Evolutionary conservation across 495 filamentous ascomycete species (phyloP).

Genomic region (Neurospora sublineolata): DNA sequence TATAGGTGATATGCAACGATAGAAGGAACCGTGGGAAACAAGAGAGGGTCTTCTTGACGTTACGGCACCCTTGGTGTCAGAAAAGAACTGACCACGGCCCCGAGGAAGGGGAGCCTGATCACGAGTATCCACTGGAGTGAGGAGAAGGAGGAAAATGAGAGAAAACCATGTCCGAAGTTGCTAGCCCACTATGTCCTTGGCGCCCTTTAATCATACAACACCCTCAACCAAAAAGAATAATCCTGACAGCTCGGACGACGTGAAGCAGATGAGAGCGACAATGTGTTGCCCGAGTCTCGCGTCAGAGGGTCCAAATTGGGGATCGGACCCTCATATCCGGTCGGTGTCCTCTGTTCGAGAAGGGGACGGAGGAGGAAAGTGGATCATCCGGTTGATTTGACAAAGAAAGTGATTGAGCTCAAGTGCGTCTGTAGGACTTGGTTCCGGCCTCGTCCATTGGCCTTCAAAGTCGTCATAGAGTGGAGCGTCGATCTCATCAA

Average conservation of each 20-base stretch:
- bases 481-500: background rate
- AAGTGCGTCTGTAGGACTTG: background rate
- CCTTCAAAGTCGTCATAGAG: background rate
- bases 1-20: background rate
- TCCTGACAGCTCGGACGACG: background rate
- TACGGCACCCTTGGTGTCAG: background rate
- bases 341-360: background rate
- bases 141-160: background rate
- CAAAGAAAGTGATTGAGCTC: background rate
- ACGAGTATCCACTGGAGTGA: background rate
- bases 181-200: background rate
- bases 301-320: background rate
- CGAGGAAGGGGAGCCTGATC: background rate
- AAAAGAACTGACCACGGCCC: background rate
- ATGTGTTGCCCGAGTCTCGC: background rate
- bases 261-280: background rate
- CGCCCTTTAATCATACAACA: background rate
- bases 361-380: background rate
- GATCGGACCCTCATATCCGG: background rate
- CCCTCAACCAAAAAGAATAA: background rate
- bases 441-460: constrained; percentile 1
- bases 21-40: background rate
- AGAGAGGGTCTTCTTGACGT: background rate
- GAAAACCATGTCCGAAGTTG: background rate
- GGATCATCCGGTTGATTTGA: background rate